Evolutionary conservation across 2,329 filamentous ascomycete species (phyloP).

Genomic region (Penicillium sumatraense): DNA sequence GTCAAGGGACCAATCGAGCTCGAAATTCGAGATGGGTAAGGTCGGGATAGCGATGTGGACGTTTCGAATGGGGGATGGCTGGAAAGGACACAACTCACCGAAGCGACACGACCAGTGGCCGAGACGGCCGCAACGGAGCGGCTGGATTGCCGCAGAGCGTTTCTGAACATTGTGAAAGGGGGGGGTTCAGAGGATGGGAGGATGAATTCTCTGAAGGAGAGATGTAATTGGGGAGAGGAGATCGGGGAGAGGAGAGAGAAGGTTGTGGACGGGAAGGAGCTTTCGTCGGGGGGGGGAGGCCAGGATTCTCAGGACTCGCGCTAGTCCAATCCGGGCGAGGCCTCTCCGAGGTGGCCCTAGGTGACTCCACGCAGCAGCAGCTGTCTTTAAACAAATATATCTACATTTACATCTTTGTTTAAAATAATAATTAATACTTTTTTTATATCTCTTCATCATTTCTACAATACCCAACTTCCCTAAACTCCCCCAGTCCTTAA

Average conservation of each 20-base stretch:
- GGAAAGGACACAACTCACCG: slow-evolving; percentile 75
- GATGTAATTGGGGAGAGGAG: slow-evolving; percentile 43
- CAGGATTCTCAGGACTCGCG: slow-evolving; percentile 45
- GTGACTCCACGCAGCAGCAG: slow-evolving; percentile 6
- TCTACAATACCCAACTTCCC: not conserved
- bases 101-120: slow-evolving; percentile 87
- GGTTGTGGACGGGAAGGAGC: slow-evolving; percentile 50
- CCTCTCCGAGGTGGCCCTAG: slow-evolving; percentile 47
- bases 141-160: slow-evolving; percentile 95
- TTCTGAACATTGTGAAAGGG: slow-evolving; percentile 84
- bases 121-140: slow-evolving; percentile 93
- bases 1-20: slow-evolving; percentile 38
- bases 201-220: slow-evolving; percentile 47
- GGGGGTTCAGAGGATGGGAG: slow-evolving; percentile 48
- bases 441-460: not conserved
- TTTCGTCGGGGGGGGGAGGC: slow-evolving; percentile 45
- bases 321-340: slow-evolving; percentile 47
- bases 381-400: too few relatives aligned
- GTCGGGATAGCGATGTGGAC: slow-evolving; percentile 33
- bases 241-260: slow-evolving; percentile 41
- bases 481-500: not conserved
- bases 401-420: not conserved
- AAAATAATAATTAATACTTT: not conserved
- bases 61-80: slow-evolving; percentile 48
- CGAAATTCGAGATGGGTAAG: slow-evolving; percentile 37